Percentiles rank a stretch among this genome's conserved stretches.
Conservation (phyloP, 768 basidiomycete species). For the Pleurotus djamor region DNA sequence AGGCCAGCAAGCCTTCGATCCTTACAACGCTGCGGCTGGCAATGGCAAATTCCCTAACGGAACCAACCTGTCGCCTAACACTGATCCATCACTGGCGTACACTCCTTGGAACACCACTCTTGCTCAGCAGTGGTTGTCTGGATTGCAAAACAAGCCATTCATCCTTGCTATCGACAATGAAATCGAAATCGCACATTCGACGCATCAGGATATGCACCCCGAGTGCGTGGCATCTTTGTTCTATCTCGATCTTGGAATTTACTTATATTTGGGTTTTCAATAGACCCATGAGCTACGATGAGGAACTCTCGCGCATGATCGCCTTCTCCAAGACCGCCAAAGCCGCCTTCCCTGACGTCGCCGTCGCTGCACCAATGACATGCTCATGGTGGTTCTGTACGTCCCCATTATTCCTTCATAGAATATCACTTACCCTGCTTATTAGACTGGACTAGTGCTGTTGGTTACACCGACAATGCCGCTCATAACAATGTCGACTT, state of each 20-base stretch:
- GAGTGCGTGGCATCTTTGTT: slow-evolving; percentile 20
- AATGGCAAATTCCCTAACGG: slow-evolving; percentile 49
- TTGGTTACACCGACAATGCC: slow-evolving; percentile 46
- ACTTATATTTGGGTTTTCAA: neutral
- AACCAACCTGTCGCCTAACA: slow-evolving; percentile 35
- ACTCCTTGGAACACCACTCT: slow-evolving; percentile 45
- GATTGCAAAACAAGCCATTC: slow-evolving; percentile 43
- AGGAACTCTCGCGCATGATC: neutral
- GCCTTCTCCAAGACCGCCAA: slow-evolving; percentile 6
- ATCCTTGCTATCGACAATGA: slow-evolving; percentile 54
- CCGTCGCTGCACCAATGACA: slow-evolving; percentile 14
- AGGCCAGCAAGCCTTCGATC: slow-evolving; percentile 45
- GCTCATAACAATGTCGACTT: slow-evolving; percentile 54
- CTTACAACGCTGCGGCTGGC: slow-evolving; percentile 47
- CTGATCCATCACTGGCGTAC: slow-evolving; percentile 38
- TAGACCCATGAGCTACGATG: slow-evolving; percentile 41
- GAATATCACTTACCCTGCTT: neutral
- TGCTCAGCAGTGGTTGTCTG: slow-evolving; percentile 41
- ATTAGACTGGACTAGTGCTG: slow-evolving; percentile 49
- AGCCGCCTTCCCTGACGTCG: slow-evolving; percentile 12
- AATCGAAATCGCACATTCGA: slow-evolving; percentile 51
- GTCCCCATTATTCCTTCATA: neutral
- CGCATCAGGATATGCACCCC: slow-evolving; percentile 60
- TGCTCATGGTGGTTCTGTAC: slow-evolving; percentile 17
- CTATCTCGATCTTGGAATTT: neutral